Evolutionary conservation across 2,329 filamentous ascomycete species (phyloP).

Genomic region (Fusarium irregulare): DNA sequence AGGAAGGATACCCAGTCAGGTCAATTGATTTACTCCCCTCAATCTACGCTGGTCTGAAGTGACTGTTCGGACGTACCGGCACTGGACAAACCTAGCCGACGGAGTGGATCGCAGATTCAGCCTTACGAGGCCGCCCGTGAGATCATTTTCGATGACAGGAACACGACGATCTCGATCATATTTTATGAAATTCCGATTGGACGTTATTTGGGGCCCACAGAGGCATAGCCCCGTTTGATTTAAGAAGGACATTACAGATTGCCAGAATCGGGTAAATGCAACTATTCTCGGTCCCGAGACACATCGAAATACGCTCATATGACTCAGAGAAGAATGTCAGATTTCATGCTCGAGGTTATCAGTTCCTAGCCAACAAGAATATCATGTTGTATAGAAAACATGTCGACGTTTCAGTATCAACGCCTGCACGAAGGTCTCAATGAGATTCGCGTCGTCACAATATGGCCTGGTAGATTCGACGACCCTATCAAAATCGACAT

Average conservation of each 20-base stretch:
- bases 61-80: too few species aligned
- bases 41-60: background rate
- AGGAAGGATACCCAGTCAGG: slow-evolving; percentile 12
- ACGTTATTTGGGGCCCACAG: background rate
- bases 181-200: background rate
- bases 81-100: too few species aligned
- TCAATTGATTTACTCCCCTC: background rate
- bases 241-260: background rate
- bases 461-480: background rate
- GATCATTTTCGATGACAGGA: background rate
- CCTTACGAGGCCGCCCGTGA: background rate
- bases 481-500: background rate
- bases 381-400: background rate
- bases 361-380: too few species aligned
- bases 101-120: background rate
- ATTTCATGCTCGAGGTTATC: background rate
- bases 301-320: accelerated
- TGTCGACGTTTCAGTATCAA: background rate
- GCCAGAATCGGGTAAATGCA: background rate
- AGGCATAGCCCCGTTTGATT: background rate
- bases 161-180: background rate
- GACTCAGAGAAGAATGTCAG: background rate
- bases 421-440: background rate
- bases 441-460: background rate
- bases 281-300: background rate